Percentiles rank a stretch among this genome's conserved stretches.
phyloP scores from a whole-genome alignment of 129 eudicot genomes.

The Rutidosis leptorrhynchoides region DNA sequence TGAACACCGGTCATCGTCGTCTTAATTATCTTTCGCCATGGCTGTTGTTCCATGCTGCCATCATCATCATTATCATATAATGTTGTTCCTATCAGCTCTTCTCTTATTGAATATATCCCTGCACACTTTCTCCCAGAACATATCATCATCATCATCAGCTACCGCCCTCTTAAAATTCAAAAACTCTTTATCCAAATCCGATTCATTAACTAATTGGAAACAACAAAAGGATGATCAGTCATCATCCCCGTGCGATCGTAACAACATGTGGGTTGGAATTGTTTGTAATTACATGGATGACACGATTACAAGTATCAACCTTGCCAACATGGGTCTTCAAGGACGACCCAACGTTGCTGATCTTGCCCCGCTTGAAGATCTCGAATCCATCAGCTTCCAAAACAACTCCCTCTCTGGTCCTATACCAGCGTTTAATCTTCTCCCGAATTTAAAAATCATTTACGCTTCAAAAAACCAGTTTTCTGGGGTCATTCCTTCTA shows the following conservation, averaged over 20 bases:
- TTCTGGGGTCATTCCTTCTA: slow-evolving; percentile 53
- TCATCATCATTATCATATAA: neutral
- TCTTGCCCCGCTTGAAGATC: slow-evolving; percentile 23
- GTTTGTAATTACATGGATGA: slow-evolving; percentile 32
- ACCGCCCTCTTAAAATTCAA: slow-evolving; percentile 49
- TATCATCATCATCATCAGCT: slow-evolving; percentile 49
- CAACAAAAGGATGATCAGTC: slow-evolving; percentile 1
- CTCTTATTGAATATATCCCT: slow-evolving; percentile 20
- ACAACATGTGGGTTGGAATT: slow-evolving; percentile 48
- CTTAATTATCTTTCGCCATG: neutral
- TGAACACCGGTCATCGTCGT: neutral
- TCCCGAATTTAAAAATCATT: slow-evolving; percentile 37
- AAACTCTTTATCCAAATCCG: slow-evolving; percentile 32
- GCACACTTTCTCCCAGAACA: slow-evolving; percentile 19
- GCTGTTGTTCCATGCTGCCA: neutral
- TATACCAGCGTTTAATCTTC: slow-evolving; percentile 47
- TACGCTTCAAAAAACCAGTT: slow-evolving; percentile 37
- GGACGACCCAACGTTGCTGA: slow-evolving; percentile 38
- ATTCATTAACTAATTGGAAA: slow-evolving; percentile 42
- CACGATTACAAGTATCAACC: slow-evolving; percentile 27
- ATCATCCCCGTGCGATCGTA: slow-evolving; percentile 30
- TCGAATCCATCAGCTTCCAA: slow-evolving; percentile 37
- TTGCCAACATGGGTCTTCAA: slow-evolving; percentile 40
- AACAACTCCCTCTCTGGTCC: slow-evolving; percentile 59
- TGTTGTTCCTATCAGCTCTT: neutral